Base-by-base conservation (phyloP, 2,329 filamentous ascomycete species). In the Chaetomium strumarium region DNA sequence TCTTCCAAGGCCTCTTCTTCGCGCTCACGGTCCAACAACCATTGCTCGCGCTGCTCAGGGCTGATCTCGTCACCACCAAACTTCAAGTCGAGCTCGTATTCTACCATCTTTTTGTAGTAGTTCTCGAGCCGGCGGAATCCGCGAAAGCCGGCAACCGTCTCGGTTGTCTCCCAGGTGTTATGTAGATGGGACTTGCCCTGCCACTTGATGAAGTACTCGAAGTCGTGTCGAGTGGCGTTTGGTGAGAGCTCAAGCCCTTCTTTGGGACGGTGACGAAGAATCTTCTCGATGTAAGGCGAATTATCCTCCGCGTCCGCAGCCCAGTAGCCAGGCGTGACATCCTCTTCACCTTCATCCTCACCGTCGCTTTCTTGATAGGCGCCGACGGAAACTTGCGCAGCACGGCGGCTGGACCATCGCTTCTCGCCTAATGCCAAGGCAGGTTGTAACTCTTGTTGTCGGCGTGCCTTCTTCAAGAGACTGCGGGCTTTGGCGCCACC, bases 131-230 rank as follows among this genome's bases (percentile, higher is more conserved):
- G 90, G 45, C 91, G 88, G 60, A 86, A 85, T 55, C 93, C 92
- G 57, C 89, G 88, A 66, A 85, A 86, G n/a, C 84, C 80, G 20
- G 82, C 78, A 29, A 96, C 80, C 17, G 76, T 80, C 51, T 88
- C 84, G 54, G 85, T 85, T 0, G 84, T 85, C 69, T 97, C 91
- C 92, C 93, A 99, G 0, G 90, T 95, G 52, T 95, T 88, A 72
- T 99, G 93, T 62, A 95, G 85, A 67, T 99, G 90, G 11, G 93
- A 95, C 70, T 90, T 89, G 60, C 86, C 89, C 70, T 96, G 89
- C 93, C 95, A 99, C 73, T 99, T 99, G 70, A 99, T 90, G 70
- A 85, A 81, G 62, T 78, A 99, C 64, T 97, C 90, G 62, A 93
- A 96, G 65, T 96, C 88, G 49, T 90, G 81, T 60, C 79, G 77